phyloP scores from a whole-genome alignment of 2,329 filamentous ascomycete species.

The Diplodia scrobiculata region DNA sequence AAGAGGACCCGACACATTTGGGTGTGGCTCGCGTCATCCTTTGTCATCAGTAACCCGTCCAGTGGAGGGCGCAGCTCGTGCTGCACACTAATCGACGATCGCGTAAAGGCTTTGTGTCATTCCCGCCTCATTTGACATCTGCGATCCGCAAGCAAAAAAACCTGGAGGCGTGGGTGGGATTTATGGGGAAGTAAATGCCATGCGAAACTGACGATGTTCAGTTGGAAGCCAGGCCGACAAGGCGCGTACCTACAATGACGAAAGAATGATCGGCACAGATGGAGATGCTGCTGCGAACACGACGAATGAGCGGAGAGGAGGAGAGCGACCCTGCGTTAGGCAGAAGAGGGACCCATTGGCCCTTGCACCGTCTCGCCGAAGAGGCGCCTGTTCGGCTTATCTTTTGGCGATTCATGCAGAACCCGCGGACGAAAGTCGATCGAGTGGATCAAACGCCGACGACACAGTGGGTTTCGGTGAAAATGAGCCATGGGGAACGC shows the following conservation, averaged over 20 bases:
- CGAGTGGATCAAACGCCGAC: background rate
- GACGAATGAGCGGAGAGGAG: conserved; percentile 14
- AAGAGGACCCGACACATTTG: background rate
- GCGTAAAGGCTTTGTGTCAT: background rate
- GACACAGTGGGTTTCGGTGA: no score
- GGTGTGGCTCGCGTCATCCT: background rate
- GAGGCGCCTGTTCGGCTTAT: conserved; percentile 13
- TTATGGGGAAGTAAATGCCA: background rate
- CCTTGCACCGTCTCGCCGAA: background rate
- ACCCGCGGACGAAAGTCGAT: background rate
- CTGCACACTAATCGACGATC: background rate
- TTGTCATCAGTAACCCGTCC: background rate
- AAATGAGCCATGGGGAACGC: no score
- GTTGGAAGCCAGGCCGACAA: background rate
- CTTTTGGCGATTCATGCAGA: conserved; percentile 1
- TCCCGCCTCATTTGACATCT: background rate
- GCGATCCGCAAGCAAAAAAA: background rate
- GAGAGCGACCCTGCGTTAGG: conserved; percentile 13
- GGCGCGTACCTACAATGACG: conserved; percentile 1
- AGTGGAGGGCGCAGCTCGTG: background rate
- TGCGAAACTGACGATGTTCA: background rate
- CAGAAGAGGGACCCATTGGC: background rate
- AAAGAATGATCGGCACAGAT: conserved; percentile 20
- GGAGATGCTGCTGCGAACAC: conserved; percentile 8
- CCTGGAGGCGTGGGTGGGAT: background rate